phyloP scores from a whole-genome alignment of 1,284 basidiomycete species.

The Puccinia polysora region DNA sequence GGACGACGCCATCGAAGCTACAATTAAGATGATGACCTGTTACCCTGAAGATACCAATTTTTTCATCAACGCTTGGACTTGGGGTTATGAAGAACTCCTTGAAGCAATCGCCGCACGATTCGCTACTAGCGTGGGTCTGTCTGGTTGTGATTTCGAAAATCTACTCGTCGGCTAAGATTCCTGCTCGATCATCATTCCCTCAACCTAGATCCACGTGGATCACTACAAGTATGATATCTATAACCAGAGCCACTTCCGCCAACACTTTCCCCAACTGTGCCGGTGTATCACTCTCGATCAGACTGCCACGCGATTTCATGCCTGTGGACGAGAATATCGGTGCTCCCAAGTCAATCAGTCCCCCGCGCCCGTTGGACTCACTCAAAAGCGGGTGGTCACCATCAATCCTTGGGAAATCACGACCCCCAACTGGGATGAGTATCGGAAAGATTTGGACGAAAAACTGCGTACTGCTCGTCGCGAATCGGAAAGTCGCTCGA shows the following conservation, averaged over 20 bases:
- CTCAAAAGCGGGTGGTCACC: background rate
- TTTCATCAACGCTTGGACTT: conserved; percentile 88
- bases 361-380: background rate
- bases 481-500: background rate
- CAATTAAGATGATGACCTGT: conserved; percentile 65
- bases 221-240: conserved; percentile 20
- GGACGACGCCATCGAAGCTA: conserved; percentile 64
- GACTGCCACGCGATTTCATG: conserved; percentile 14
- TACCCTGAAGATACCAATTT: conserved; percentile 68
- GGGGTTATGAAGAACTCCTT: conserved; percentile 60
- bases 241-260: background rate
- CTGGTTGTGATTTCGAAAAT: background rate
- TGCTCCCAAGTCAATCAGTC: background rate
- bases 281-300: conserved; percentile 1
- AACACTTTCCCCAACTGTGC: conserved; percentile 8
- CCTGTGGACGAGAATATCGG: conserved; percentile 25
- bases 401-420: conserved; percentile 25
- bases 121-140: background rate
- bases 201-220: conserved; percentile 35
- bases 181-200: background rate
- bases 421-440: background rate
- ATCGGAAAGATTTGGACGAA: background rate
- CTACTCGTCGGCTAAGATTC: background rate
- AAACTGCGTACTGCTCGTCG: background rate
- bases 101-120: conserved; percentile 12